Percentiles rank a stretch among this genome's conserved stretches.
Evolutionary conservation across 371 early-diverging fungal species (phyloP).

Genomic region (Mortierella sp.): DNA sequence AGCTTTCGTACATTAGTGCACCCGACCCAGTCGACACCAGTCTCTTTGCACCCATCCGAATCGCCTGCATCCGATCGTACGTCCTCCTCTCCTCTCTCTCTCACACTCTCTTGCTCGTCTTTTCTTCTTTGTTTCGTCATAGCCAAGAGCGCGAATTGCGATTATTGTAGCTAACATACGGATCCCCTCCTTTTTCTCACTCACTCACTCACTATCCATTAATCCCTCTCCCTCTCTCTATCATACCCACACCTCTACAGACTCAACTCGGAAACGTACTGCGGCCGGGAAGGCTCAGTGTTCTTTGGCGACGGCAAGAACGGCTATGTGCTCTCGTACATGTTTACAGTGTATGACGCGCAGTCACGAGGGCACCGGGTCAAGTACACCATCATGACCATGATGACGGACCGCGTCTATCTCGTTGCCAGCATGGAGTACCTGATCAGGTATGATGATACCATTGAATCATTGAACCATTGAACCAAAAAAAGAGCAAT

Average conservation of each 20-base stretch:
- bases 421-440: slow-evolving; percentile 80
- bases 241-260: slow-evolving; percentile 44
- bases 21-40: slow-evolving; percentile 50
- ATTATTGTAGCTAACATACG: neutral
- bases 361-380: slow-evolving; percentile 79
- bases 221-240: neutral
- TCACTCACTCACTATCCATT: neutral
- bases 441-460: slow-evolving; percentile 65
- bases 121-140: neutral
- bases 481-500: slow-evolving; percentile 3
- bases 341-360: slow-evolving; percentile 78
- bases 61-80: slow-evolving; percentile 57
- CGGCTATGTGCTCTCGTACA: slow-evolving; percentile 80
- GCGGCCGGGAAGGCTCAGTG: slow-evolving; percentile 79
- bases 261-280: slow-evolving; percentile 77
- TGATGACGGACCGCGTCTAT: slow-evolving; percentile 79
- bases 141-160: no score
- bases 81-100: slow-evolving; percentile 1
- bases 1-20: slow-evolving; percentile 51
- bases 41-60: slow-evolving; percentile 55
- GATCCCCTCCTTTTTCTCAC: neutral
- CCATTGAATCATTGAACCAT: neutral
- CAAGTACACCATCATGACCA: slow-evolving; percentile 75
- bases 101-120: neutral
- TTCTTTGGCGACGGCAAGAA: slow-evolving; percentile 82